Conservation (phyloP, 1,284 basidiomycete species). For the Thelephora terrestris region DNA sequence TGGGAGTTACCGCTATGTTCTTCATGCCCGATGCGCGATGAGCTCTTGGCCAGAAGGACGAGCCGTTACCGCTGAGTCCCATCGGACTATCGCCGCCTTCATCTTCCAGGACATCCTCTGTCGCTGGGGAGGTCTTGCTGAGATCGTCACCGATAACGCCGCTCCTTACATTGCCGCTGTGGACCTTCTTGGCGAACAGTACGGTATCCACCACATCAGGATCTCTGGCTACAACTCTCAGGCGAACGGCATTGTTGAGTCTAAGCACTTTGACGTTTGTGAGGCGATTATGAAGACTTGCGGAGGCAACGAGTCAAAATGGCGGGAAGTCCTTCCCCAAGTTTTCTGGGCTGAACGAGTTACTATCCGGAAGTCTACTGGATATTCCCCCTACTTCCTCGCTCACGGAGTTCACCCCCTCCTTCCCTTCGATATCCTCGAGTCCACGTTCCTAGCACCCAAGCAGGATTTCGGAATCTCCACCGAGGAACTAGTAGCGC, state of each 20-base stretch:
- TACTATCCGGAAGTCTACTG: constrained; percentile 19
- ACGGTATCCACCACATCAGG: constrained; percentile 29
- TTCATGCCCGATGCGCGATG: too few species aligned
- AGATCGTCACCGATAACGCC: too few species aligned
- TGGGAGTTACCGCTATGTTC: too few species aligned
- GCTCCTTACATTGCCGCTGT: too few species aligned
- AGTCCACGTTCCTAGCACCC: constrained; percentile 28
- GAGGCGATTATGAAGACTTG: constrained; percentile 28
- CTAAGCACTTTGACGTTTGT: constrained; percentile 24
- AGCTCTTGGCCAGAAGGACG: too few species aligned
- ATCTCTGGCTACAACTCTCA: constrained; percentile 37
- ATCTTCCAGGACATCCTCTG: too few species aligned
- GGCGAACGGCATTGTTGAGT: too few species aligned
- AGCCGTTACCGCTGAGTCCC: too few species aligned
- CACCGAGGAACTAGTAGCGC: background rate
- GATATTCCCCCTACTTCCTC: constrained; percentile 28
- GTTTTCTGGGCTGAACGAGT: constrained; percentile 34
- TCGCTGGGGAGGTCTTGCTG: too few species aligned
- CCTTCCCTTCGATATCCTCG: constrained; percentile 28
- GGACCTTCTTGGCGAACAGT: too few species aligned
- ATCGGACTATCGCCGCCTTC: too few species aligned
- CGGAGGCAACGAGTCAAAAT: constrained; percentile 22
- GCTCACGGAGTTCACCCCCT: constrained; percentile 27
- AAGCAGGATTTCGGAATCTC: constrained; percentile 14
- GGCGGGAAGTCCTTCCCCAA: constrained; percentile 18